Conservation (phyloP, 805 yeast species). For the Candida nonsorbophila region DNA sequence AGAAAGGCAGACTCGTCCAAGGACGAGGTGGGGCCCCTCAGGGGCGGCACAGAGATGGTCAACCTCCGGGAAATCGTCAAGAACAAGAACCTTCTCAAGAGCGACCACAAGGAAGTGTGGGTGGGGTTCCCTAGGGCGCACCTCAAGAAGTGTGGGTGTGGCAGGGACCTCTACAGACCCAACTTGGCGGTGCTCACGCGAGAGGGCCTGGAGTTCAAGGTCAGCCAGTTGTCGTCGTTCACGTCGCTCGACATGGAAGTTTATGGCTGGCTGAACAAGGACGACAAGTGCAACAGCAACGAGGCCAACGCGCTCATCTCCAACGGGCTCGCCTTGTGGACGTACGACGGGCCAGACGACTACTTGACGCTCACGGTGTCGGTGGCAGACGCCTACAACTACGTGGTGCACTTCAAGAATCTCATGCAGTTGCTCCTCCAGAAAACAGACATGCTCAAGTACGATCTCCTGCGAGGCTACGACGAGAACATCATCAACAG, state of each 20-base stretch:
- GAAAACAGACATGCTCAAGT: constrained; percentile 3
- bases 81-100: constrained; percentile 8
- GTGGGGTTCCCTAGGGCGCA: constrained; percentile 33
- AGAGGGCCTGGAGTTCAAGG: constrained; percentile 9
- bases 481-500: constrained; percentile 19
- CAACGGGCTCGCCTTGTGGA: constrained; percentile 23
- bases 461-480: constrained; percentile 7
- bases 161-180: constrained; percentile 27
- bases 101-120: constrained; percentile 20
- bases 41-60: constrained; percentile 28
- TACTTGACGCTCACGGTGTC: constrained; percentile 25
- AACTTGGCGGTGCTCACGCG: constrained; percentile 21
- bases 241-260: constrained; percentile 20
- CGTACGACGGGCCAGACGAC: constrained; percentile 11
- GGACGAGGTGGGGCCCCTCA: constrained; percentile 19
- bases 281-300: constrained; percentile 13
- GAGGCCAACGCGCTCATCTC: constrained; percentile 24
- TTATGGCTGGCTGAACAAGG: constrained; percentile 14
- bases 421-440: constrained; percentile 14
- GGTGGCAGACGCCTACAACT: constrained; percentile 26
- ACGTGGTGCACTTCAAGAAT: constrained; percentile 24
- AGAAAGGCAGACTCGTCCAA: constrained; percentile 6
- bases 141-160: constrained; percentile 30
- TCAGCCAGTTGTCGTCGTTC: constrained; percentile 22
- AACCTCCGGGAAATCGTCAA: constrained; percentile 10